Percentiles rank a stretch among this genome's conserved stretches.
phyloP scores from a whole-genome alignment of 2,329 filamentous ascomycete species.

The Verticillium isaacii region DNA sequence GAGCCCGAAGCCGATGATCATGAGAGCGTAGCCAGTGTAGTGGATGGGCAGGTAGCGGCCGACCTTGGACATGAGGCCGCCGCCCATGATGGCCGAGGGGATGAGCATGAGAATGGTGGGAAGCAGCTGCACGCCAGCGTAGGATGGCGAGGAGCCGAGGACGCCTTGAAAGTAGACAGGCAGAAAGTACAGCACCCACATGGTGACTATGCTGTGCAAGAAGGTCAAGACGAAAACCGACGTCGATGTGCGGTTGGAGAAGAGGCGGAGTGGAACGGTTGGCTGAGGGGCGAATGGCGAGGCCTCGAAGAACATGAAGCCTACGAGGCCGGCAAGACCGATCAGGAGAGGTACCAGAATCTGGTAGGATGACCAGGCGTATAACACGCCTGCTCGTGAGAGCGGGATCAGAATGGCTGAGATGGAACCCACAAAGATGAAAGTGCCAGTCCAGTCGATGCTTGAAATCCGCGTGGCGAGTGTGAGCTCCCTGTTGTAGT shows the following conservation, averaged over 20 bases:
- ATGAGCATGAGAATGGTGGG: conserved; percentile 22
- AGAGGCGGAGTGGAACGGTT: conserved; percentile 38
- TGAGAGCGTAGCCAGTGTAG: conserved; percentile 27
- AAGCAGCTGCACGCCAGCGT: conserved; percentile 28
- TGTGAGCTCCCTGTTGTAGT: conserved; percentile 11
- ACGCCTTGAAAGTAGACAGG: conserved; percentile 44
- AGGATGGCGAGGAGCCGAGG: conserved; percentile 21
- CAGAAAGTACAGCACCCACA: conserved; percentile 34
- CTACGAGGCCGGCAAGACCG: conserved; percentile 27
- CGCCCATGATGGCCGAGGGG: conserved; percentile 20
- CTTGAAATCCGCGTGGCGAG: conserved; percentile 11
- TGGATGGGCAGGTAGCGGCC: conserved; percentile 29
- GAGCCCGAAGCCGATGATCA: conserved; percentile 33
- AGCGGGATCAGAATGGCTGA: conserved; percentile 26
- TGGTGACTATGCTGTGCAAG: conserved; percentile 63
- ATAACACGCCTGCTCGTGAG: conserved; percentile 50
- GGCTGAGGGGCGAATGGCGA: conserved; percentile 19
- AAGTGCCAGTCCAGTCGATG: conserved; percentile 36
- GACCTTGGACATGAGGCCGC: conserved; percentile 22
- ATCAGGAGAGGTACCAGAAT: conserved; percentile 29
- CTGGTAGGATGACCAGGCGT: conserved; percentile 62
- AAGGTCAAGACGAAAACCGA: conserved; percentile 63
- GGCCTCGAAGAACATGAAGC: conserved; percentile 30
- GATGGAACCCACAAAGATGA: conserved; percentile 29
- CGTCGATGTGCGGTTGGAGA: conserved; percentile 50